These are phyloP conservation scores for Coemansia sp. DNA, from an alignment of 192 early-diverging fungal genomes.

Conservation along the genomic window DNA sequence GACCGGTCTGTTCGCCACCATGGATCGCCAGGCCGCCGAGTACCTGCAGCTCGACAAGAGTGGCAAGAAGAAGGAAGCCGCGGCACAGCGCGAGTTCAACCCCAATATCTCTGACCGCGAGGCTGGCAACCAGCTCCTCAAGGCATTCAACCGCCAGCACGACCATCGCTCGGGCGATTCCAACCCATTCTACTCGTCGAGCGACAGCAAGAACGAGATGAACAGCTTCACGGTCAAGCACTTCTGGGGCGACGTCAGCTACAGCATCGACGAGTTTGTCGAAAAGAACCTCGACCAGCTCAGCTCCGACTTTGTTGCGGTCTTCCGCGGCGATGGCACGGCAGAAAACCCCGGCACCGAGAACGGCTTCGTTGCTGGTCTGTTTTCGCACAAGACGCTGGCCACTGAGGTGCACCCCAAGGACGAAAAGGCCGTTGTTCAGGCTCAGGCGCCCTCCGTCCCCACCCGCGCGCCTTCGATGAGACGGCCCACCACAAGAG, in stretches of 20 bases:
- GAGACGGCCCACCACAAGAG: conserved; percentile 59
- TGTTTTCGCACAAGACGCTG: conserved; percentile 73
- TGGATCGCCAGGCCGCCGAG: conserved; percentile 61
- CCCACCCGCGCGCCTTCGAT: conserved; percentile 64
- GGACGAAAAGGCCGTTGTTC: conserved; percentile 69
- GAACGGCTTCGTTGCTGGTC: conserved; percentile 69
- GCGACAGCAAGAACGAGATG: conserved; percentile 52
- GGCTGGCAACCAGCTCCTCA: conserved; percentile 46
- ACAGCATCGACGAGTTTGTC: conserved; percentile 78
- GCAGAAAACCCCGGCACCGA: conserved; percentile 54
- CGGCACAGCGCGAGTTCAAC: conserved; percentile 36
- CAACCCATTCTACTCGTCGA: conserved; percentile 36
- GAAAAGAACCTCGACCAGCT: conserved; percentile 76
- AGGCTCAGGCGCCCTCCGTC: conserved; percentile 68
- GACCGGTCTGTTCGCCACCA: conserved; percentile 70
- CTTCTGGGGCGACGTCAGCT: conserved; percentile 55
- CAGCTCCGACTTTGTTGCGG: conserved; percentile 77
- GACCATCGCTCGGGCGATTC: conserved; percentile 29
- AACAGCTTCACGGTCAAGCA: conserved; percentile 45
- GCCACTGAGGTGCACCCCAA: conserved; percentile 76
- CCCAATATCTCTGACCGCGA: conserved; percentile 35
- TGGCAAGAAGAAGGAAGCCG: conserved; percentile 20
- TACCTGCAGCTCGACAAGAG: conserved; percentile 27
- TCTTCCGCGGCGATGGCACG: conserved; percentile 68
- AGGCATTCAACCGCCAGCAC: conserved; percentile 44